phyloP scores from a whole-genome alignment of 768 basidiomycete species.

The Pholiota microspora region DNA sequence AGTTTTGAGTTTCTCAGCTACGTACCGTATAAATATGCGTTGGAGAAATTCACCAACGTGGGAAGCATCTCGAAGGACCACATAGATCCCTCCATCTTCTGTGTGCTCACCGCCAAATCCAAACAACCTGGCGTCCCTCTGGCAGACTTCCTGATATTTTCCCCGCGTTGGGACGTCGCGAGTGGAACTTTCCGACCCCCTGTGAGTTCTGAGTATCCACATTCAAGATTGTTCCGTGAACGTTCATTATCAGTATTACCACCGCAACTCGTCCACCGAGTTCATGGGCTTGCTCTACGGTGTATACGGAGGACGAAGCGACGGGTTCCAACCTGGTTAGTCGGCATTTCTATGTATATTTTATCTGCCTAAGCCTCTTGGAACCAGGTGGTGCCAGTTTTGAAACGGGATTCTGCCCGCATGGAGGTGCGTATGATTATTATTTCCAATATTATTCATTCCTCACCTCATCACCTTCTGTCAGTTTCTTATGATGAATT shows the following conservation, averaged over 20 bases:
- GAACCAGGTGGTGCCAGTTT: slow-evolving; percentile 49
- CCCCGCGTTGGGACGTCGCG: slow-evolving; percentile 64
- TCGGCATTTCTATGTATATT: not conserved
- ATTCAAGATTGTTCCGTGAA: not conserved
- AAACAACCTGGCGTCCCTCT: slow-evolving; percentile 57
- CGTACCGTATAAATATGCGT: slow-evolving; percentile 64
- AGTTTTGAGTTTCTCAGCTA: slow-evolving; percentile 37
- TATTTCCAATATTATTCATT: not conserved
- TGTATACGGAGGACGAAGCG: slow-evolving; percentile 61
- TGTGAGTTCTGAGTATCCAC: slow-evolving; percentile 27
- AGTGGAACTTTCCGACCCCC: slow-evolving; percentile 58
- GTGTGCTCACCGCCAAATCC: slow-evolving; percentile 64
- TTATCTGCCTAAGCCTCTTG: not conserved
- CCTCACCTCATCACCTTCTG: not conserved
- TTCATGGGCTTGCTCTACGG: slow-evolving; percentile 67
- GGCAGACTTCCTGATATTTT: slow-evolving; percentile 64
- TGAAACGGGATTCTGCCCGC: slow-evolving; percentile 64
- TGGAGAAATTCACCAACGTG: slow-evolving; percentile 62
- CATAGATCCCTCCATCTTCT: slow-evolving; percentile 69
- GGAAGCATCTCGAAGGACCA: slow-evolving; percentile 68
- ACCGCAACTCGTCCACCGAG: slow-evolving; percentile 60
- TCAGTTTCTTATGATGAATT: slow-evolving; percentile 60
- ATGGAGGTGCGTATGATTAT: slow-evolving; percentile 45
- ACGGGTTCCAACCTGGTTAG: slow-evolving; percentile 57
- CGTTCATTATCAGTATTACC: slow-evolving; percentile 46